A percentile compares a stretch with the other conserved stretches of the same genome.
These are phyloP conservation scores for Thermoascus crustaceus DNA, from an alignment of 2,329 filamentous ascomycete genomes.

Conservation along the genomic window DNA sequence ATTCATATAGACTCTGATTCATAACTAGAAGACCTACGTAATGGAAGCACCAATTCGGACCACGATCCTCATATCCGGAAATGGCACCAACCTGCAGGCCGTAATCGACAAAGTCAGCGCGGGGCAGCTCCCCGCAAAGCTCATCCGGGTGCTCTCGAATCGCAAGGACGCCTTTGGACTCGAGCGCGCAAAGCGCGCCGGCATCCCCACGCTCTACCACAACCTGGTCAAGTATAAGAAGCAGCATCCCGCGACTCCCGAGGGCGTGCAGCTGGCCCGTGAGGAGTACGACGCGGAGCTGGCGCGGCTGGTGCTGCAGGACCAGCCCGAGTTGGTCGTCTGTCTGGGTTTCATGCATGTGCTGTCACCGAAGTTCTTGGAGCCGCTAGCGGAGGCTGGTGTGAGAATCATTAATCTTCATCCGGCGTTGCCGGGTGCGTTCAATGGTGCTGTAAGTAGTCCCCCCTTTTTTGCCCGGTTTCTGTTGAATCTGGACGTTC, in stretches of 20 bases:
- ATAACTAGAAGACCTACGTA: constrained; percentile 1
- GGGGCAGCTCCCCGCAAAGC: constrained; percentile 41
- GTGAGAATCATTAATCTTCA: constrained; percentile 76
- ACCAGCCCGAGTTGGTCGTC: constrained; percentile 65
- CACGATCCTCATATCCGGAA: constrained; percentile 63
- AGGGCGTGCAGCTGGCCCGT: constrained; percentile 47
- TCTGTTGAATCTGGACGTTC: neutral
- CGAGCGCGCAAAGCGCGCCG: constrained; percentile 49
- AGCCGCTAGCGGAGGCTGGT: constrained; percentile 53
- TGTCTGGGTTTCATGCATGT: constrained; percentile 87
- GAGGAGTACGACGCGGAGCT: constrained; percentile 67
- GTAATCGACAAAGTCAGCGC: constrained; percentile 55
- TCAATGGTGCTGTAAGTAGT: constrained; percentile 56
- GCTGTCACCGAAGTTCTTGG: constrained; percentile 60
- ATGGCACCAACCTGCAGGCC: constrained; percentile 71
- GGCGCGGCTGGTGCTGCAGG: constrained; percentile 56
- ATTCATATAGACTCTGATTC: neutral
- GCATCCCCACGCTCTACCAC: constrained; percentile 70
- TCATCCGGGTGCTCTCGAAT: constrained; percentile 60
- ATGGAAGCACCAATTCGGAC: constrained; percentile 41
- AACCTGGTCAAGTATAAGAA: constrained; percentile 73
- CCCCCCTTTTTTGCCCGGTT: neutral
- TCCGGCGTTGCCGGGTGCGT: constrained; percentile 63
- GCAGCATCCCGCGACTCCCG: constrained; percentile 49
- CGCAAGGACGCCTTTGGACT: constrained; percentile 58